These are phyloP conservation scores for Erodium texanum DNA, from an alignment of 441 rosid species.

Conservation along the genomic window DNA sequence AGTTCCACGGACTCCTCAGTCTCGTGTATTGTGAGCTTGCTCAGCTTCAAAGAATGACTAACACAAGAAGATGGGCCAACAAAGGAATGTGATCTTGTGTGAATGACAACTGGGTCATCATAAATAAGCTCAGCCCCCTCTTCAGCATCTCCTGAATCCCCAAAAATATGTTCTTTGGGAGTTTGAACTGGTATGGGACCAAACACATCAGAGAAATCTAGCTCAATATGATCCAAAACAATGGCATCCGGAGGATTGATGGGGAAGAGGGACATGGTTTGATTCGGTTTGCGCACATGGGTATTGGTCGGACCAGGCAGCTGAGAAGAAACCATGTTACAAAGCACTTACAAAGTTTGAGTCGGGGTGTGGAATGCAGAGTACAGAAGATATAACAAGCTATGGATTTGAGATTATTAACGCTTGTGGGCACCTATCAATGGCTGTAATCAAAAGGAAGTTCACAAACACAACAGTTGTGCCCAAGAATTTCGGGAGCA, in stretches of 20 bases:
- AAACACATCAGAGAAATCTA: slow-evolving; percentile 83
- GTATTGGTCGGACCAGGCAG: slow-evolving; percentile 33
- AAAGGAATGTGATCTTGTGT: slow-evolving; percentile 76
- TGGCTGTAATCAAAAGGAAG: slow-evolving; percentile 44
- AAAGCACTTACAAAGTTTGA: slow-evolving; percentile 2
- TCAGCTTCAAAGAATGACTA: slow-evolving; percentile 51
- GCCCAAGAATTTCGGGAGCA: slow-evolving; percentile 55
- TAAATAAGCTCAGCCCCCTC: slow-evolving; percentile 44
- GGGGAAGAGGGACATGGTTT: slow-evolving; percentile 36
- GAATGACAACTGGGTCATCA: slow-evolving; percentile 61
- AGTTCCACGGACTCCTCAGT: slow-evolving; percentile 39
- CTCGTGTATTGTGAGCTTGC: slow-evolving; percentile 51
- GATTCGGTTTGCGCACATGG: slow-evolving; percentile 29
- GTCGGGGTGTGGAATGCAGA: not conserved
- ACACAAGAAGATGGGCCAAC: slow-evolving; percentile 67
- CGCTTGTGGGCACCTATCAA: slow-evolving; percentile 41
- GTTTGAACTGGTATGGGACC: slow-evolving; percentile 61
- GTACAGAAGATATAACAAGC: not conserved
- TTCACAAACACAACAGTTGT: slow-evolving; percentile 36
- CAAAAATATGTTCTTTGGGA: slow-evolving; percentile 26
- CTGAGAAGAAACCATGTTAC: slow-evolving; percentile 66
- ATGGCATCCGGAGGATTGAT: slow-evolving; percentile 34
- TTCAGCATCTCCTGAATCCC: slow-evolving; percentile 23
- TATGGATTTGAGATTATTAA: not conserved
- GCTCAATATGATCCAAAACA: slow-evolving; percentile 52